Evolutionary conservation across 2,329 filamentous ascomycete species (phyloP), one percentile per base, ranked within the genome.

Genomic region (Pestalotiopsis sp.): DNA sequence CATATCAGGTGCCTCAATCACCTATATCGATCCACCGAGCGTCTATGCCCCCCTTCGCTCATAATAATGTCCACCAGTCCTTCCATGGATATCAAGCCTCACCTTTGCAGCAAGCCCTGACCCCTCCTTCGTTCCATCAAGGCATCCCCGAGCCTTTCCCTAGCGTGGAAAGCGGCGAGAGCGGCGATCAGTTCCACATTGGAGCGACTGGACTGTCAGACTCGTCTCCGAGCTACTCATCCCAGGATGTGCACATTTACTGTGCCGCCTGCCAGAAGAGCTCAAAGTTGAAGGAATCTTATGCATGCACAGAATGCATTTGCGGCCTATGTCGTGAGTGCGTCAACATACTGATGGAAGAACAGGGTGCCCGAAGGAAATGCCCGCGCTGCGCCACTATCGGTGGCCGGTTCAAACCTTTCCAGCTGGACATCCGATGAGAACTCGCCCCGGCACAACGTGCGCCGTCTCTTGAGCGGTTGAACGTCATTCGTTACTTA

Each of bases 251-350:
- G 3, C 93, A 97, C 77, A 97, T 98, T 56, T 97, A 97, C 78
- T 98, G 95, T 78, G 93, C 94, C 22, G 92, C 92, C 61, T 98
- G 95, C 76, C 90, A 93, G 71, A 89, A 91, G 48, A 84, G 94
- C 20, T 94, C 91, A 64, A 83, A 91, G 11, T 83, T 98, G 30
- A 91, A 90, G 75, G 92, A 95, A 74, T 96, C 93, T 40, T 98
- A 94, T 76, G 95, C 95, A 24, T 98, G 95, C 78, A 97, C 94
- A 1, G 94, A 98, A 79, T 98, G 96, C 78, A 97, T 98, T 71
- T 97, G 94, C 77, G 95, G 94, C 17, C 87, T 98, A 63, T 98
- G 96, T 79, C 89, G 91, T 71, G 89, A 94, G 68, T 98, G 95
- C 75, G 94, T 98, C 68, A 91, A 94, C 74, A 89, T 93, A 40